phyloP scores from a whole-genome alignment of 805 yeast species.

The Novakomyces olei region DNA sequence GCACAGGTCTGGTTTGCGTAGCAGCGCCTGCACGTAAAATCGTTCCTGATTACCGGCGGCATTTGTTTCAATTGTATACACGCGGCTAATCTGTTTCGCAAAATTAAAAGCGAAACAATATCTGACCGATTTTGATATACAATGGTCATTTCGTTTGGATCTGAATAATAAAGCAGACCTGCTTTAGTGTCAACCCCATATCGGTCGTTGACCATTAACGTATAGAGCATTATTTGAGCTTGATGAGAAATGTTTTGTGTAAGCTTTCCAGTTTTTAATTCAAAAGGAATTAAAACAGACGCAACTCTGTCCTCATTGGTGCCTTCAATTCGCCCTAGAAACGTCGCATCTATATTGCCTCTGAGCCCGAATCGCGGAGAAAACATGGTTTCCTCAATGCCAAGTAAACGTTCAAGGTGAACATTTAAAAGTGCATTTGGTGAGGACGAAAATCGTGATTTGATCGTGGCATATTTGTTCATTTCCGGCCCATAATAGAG shows the following conservation, averaged over 20 bases:
- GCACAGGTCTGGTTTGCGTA: slow-evolving; percentile 12
- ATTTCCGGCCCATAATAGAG: no score
- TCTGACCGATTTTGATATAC: slow-evolving; percentile 35
- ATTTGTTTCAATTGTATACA: slow-evolving; percentile 23
- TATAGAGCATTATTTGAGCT: slow-evolving; percentile 70
- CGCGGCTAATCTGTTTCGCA: slow-evolving; percentile 47
- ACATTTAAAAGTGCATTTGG: slow-evolving; percentile 9
- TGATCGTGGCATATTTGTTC: not conserved
- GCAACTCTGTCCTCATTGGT: slow-evolving; percentile 13
- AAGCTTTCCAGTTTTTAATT: slow-evolving; percentile 60
- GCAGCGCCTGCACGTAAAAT: slow-evolving; percentile 12
- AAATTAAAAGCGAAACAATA: slow-evolving; percentile 41
- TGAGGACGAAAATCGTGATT: slow-evolving; percentile 8
- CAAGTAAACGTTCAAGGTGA: slow-evolving; percentile 43
- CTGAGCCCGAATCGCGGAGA: slow-evolving; percentile 75
- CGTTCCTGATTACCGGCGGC: slow-evolving; percentile 5
- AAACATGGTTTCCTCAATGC: slow-evolving; percentile 79
- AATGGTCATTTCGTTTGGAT: slow-evolving; percentile 30
- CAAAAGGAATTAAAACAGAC: slow-evolving; percentile 52
- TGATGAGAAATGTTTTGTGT: slow-evolving; percentile 42
- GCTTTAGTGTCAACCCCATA: slow-evolving; percentile 19
- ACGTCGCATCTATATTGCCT: slow-evolving; percentile 79
- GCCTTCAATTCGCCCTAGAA: slow-evolving; percentile 18
- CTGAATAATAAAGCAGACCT: slow-evolving; percentile 45
- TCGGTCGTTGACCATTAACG: slow-evolving; percentile 55